Evolutionary conservation across 345 rosid species (phyloP).

Genomic region (Noccaea caerulescens): DNA sequence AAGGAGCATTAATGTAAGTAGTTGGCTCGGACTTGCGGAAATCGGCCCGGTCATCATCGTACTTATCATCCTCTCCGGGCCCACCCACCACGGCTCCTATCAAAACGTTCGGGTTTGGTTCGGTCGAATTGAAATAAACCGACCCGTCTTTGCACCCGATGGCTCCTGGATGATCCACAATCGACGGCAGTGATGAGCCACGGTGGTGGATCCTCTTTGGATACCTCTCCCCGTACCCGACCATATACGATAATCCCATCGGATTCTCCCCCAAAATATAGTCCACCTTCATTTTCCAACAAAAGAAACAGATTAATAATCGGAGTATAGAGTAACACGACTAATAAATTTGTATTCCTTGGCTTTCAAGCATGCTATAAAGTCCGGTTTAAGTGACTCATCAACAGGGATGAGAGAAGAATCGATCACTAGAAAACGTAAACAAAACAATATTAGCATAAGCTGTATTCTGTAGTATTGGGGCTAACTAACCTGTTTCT

Average conservation of each 20-base stretch:
- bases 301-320: neutral
- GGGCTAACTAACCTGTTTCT: constrained; percentile 58
- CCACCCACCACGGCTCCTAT: constrained; percentile 94
- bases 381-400: constrained; percentile 5
- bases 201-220: constrained; percentile 94
- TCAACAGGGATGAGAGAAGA: neutral
- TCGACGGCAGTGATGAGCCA: constrained; percentile 80
- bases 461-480: too few species aligned
- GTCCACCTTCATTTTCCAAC: constrained; percentile 52
- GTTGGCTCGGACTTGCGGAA: constrained; percentile 89
- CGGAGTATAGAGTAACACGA: neutral
- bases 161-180: constrained; percentile 60
- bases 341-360: neutral
- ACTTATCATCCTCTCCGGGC: constrained; percentile 72
- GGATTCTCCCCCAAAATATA: constrained; percentile 95
- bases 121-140: constrained; percentile 62
- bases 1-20: constrained; percentile 93
- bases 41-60: constrained; percentile 68
- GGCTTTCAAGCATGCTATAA: neutral
- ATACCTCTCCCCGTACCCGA: constrained; percentile 71
- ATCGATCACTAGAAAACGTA: neutral
- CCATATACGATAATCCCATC: constrained; percentile 84
- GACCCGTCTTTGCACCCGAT: constrained; percentile 84
- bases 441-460: neutral
- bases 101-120: constrained; percentile 72